Conservation (phyloP, 257 asterid species). For the Solanum dulcamara region DNA sequence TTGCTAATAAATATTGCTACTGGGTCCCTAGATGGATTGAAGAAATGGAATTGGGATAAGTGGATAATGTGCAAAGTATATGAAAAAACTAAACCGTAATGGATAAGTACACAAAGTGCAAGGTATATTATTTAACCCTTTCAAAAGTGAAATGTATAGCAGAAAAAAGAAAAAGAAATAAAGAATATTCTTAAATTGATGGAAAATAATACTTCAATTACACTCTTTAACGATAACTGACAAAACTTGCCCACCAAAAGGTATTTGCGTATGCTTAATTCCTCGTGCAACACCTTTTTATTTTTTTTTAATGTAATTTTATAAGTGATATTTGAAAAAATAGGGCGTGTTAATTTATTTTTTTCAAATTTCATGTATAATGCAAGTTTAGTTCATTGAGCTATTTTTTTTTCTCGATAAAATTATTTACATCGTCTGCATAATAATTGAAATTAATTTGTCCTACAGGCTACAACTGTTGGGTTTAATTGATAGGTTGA, state of each 20-base stretch:
- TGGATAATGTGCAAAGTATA: neutral
- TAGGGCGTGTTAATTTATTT: no score
- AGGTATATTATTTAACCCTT: conserved; percentile 26
- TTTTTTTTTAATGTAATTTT: no score
- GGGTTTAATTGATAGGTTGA: no score
- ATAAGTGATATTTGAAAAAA: no score
- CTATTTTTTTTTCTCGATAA: no score
- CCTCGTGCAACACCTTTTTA: neutral
- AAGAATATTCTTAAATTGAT: conserved; percentile 17
- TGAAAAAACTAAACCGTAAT: neutral
- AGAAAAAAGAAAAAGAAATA: conserved; percentile 1
- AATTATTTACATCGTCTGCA: no score
- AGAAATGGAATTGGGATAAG: neutral
- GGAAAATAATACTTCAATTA: neutral
- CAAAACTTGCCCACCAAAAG: neutral
- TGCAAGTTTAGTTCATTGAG: no score
- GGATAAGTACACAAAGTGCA: conserved; percentile 15
- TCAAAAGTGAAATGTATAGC: conserved; percentile 4
- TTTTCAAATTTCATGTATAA: no score
- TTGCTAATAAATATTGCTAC: neutral
- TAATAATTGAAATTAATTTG: no score
- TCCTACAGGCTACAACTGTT: no score
- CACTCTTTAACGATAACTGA: neutral
- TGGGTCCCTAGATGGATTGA: neutral
- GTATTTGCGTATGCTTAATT: neutral